Base-by-base conservation (phyloP, 129 eudicot genomes). In the Heracleum sosnowskyi region DNA sequence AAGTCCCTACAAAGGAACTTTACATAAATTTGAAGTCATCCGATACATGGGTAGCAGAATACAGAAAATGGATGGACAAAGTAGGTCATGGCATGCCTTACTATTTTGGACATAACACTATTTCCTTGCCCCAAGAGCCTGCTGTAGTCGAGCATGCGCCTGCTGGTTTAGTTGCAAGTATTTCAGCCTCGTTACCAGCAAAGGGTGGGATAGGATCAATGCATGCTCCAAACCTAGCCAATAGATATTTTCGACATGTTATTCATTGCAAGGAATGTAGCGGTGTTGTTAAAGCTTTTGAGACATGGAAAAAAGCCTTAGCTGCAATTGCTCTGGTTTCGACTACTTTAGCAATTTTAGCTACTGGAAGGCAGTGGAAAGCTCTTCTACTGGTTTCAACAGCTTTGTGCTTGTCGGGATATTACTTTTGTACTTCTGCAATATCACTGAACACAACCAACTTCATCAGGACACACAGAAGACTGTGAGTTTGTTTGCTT, bases 51-150 rank as follows among this genome's bases (percentile, higher is more conserved):
- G 99, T 96, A 1, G 90, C 92, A 17, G 99, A 96, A 78, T 92
- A 96, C 83, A 83, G 99, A 28, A 92, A 87, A 79, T 96, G 99
- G 99, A 96, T 96, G 99, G 97, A 92, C 81, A 96, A 90, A 89
- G 97, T 87, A 11, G 99, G 99, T 45, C 96, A 96, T 17, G 99
- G 97, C 34, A 96, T 96, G 99, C 99, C 99, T 44, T 95, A 95
- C 73, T 84, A 96, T 83, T 90, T 96, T 26, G 99, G 99, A 46
- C 91, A 92, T 68, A 84, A 82, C 55, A 90, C 97, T 0, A 81
- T 96, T 85, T 88, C 94, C 11, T 83, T 87, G n/a, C 97, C 97
- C 3, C 62, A 80, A 26, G 82, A 78, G 60, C 87, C 97, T 6
- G 99, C 99, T 13, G 97, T 96, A 31, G 90, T 96, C 2, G 99